These are phyloP conservation scores for Stagonosporopsis rhizophila DNA, from an alignment of 2,329 filamentous ascomycete species.

Conservation along the genomic window DNA sequence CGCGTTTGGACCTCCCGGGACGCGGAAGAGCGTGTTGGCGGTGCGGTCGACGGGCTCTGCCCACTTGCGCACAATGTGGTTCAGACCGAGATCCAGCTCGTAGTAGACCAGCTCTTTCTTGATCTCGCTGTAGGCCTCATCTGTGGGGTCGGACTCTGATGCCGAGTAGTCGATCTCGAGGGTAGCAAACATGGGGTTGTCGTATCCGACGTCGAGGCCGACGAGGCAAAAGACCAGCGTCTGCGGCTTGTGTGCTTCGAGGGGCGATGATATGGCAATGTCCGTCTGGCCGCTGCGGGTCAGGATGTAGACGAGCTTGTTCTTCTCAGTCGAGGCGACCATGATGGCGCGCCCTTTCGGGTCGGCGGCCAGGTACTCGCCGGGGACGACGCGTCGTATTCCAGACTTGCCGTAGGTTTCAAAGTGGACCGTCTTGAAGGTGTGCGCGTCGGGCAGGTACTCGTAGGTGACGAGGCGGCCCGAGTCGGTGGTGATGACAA, in stretches of 20 bases:
- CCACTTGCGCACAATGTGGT: conserved; percentile 97
- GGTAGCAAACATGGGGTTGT: conserved; percentile 94
- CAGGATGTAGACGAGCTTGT: conserved; percentile 98
- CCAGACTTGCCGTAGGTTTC: conserved; percentile 99
- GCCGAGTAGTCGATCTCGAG: conserved; percentile 94
- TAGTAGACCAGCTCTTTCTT: conserved; percentile 97
- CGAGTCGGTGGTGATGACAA: conserved; percentile 94
- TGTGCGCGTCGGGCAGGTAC: conserved; percentile 85
- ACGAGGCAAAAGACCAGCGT: conserved; percentile 88
- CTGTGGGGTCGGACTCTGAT: conserved; percentile 87
- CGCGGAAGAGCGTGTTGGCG: conserved; percentile 89
- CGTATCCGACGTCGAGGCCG: conserved; percentile 92
- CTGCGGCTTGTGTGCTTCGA: conserved; percentile 93
- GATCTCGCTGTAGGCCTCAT: conserved; percentile 77
- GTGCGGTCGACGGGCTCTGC: conserved; percentile 90
- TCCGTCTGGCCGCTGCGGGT: conserved; percentile 95
- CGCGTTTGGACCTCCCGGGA: conserved; percentile 90
- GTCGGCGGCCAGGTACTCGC: conserved; percentile 94
- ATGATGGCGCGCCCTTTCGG: conserved; percentile 95
- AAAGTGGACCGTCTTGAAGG: conserved; percentile 86
- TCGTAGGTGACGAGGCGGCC: conserved; percentile 94
- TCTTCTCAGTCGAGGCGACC: conserved; percentile 95
- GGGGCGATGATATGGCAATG: conserved; percentile 93
- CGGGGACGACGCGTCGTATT: conserved; percentile 88
- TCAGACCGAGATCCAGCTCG: conserved; percentile 93